A percentile compares a stretch with the other conserved stretches of the same genome.
These are phyloP conservation scores for Monosporascus sp. DNA, from an alignment of 2,329 filamentous ascomycete genomes.

Conservation along the genomic window DNA sequence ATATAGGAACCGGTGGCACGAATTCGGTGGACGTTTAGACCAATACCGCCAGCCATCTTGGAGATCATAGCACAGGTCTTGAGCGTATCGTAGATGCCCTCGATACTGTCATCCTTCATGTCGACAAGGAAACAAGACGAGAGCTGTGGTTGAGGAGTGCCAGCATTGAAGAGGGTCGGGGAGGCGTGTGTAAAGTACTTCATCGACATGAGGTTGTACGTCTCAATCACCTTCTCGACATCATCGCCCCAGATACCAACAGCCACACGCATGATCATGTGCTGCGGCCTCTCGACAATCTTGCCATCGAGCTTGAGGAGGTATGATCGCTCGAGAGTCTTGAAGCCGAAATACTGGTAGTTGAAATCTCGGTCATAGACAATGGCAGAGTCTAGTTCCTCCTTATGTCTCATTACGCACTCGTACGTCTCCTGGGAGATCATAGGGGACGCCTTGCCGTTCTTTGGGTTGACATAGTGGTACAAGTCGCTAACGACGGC, in stretches of 20 bases:
- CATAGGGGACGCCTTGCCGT: slow-evolving; percentile 79
- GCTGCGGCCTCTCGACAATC: slow-evolving; percentile 93
- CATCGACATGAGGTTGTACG: slow-evolving; percentile 97
- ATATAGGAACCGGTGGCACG: slow-evolving; percentile 98
- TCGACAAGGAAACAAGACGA: slow-evolving; percentile 98
- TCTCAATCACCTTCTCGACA: slow-evolving; percentile 91
- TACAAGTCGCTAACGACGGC: slow-evolving; percentile 88
- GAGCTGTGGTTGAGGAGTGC: slow-evolving; percentile 88
- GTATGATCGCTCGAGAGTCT: slow-evolving; percentile 96
- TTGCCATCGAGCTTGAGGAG: slow-evolving; percentile 92
- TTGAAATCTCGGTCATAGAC: slow-evolving; percentile 99
- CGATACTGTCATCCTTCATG: slow-evolving; percentile 99
- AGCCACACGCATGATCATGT: slow-evolving; percentile 99
- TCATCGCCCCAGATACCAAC: slow-evolving; percentile 95
- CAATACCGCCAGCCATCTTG: slow-evolving; percentile 98
- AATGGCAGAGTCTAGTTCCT: slow-evolving; percentile 97
- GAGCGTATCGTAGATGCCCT: slow-evolving; percentile 97
- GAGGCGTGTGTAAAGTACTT: slow-evolving; percentile 99
- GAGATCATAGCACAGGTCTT: slow-evolving; percentile 99
- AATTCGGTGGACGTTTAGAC: slow-evolving; percentile 93
- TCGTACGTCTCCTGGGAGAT: slow-evolving; percentile 89
- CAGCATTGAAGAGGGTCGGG: slow-evolving; percentile 95
- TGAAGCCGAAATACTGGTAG: slow-evolving; percentile 99
- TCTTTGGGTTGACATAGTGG: slow-evolving; percentile 94
- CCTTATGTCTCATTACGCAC: slow-evolving; percentile 89